Conservation (phyloP, 805 yeast species). For the Saccharomycopsis sp. region DNA sequence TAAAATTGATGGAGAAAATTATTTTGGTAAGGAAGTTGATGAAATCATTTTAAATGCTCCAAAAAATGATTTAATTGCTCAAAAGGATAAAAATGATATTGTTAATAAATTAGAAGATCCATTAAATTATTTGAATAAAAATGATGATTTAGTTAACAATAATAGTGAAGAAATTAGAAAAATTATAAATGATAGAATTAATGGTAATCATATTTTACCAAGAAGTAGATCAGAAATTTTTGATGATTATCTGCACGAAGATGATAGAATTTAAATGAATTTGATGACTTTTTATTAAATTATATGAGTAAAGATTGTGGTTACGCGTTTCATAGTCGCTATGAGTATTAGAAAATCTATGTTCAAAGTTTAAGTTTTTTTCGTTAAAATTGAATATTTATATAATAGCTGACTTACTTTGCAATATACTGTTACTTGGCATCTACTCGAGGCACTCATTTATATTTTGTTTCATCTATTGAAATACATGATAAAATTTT, state of each 20-base stretch:
- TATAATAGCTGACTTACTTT: too few relatives aligned
- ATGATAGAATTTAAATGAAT: slow-evolving; percentile 2
- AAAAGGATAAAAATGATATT: neutral
- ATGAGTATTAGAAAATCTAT: too few relatives aligned
- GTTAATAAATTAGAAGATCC: slow-evolving; percentile 12
- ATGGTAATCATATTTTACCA: slow-evolving; percentile 14
- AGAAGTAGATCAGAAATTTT: slow-evolving; percentile 9
- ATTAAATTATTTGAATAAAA: slow-evolving; percentile 4
- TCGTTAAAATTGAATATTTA: neutral
- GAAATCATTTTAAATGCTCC: too few relatives aligned
- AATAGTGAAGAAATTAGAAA: slow-evolving; percentile 9
- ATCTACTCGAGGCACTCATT: too few relatives aligned
- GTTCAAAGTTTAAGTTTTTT: neutral
- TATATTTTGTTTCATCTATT: too few relatives aligned
- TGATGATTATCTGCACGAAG: slow-evolving; percentile 14
- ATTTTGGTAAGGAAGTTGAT: slow-evolving; percentile 16
- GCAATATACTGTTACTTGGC: neutral
- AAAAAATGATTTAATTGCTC: neutral
- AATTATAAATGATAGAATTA: slow-evolving; percentile 6
- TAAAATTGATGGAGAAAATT: slow-evolving; percentile 27
- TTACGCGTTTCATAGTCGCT: neutral
- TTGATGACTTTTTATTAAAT: neutral
- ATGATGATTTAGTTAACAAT: slow-evolving; percentile 3
- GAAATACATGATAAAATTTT: too few relatives aligned
- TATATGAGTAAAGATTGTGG: neutral